Conservation (phyloP, 139 green algal species). For the Nannochloris sp. region DNA sequence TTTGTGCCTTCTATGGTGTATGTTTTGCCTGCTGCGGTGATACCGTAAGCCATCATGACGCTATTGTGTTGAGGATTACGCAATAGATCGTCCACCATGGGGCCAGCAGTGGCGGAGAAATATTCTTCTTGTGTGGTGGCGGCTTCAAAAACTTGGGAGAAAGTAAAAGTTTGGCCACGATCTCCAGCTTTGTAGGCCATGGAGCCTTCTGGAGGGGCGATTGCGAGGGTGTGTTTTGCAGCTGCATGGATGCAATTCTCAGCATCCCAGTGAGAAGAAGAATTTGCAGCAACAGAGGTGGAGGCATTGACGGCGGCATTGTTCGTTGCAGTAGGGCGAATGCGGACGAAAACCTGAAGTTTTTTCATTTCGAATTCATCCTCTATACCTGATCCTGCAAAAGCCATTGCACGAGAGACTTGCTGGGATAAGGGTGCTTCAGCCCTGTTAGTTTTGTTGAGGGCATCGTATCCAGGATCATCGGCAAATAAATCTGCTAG, state of each 20-base stretch:
- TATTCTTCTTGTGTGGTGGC: conserved; percentile 39
- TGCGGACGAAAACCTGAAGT: conserved; percentile 45
- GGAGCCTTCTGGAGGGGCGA: conserved; percentile 36
- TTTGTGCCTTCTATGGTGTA: conserved; percentile 64
- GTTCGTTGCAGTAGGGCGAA: conserved; percentile 25
- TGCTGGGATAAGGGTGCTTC: background rate
- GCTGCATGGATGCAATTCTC: conserved; percentile 47
- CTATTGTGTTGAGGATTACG: conserved; percentile 25
- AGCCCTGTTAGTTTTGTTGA: too few species aligned
- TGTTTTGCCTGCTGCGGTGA: conserved; percentile 73
- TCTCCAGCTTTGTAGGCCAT: conserved; percentile 44
- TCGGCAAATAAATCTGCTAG: conserved; percentile 17
- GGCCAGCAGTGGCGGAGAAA: conserved; percentile 29
- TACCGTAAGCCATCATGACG: conserved; percentile 75
- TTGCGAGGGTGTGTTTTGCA: conserved; percentile 28
- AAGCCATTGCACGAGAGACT: background rate
- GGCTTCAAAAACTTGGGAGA: conserved; percentile 45
- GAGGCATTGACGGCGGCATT: background rate
- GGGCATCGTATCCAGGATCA: conserved; percentile 10
- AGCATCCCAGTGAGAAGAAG: conserved; percentile 10
- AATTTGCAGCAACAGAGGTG: background rate
- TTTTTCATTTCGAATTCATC: conserved; percentile 22
- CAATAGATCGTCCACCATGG: conserved; percentile 44
- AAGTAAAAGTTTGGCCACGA: conserved; percentile 49
- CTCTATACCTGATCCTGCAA: conserved; percentile 11